Base-by-base conservation (phyloP, 164 flowering plant species). In the Buxus sempervirens region DNA sequence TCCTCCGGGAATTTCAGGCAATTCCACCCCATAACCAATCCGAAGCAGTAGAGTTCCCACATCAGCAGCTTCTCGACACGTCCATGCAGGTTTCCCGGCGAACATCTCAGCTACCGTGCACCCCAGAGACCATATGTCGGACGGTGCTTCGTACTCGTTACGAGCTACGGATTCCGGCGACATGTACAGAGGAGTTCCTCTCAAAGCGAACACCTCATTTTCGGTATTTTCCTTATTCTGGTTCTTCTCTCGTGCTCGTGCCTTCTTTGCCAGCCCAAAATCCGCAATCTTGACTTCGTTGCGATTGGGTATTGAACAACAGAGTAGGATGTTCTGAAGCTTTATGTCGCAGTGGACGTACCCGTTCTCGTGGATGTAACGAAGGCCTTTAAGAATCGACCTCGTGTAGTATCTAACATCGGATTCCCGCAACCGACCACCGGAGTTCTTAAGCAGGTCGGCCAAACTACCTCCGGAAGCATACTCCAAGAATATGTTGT, bases 111-210 rank as follows among this genome's bases (percentile, higher is more conserved):
- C 79, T 24, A 90, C 90, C 9, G 80, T 77, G 45, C 98, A 93
- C 14, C 97, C 98, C 0, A 90, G 76, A 1, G 93, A 91, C 98
- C 98, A 94, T 0, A 94, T 65, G 68, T 94, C 98, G 8, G 80
- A 73, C 66, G 92, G 79, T 10, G 92, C 26, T 28, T 79, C 95
- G 38, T 74, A 72, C 64, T 81, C 87, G 15, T 80, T 79, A 23
- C 75, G 66, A 49, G 74, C 70, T 4, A 86, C 83, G 5, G 82
- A 73, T 65, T 93, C 98, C 65, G 98, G 98, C 53, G 98, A 74
- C 86, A 88, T 81, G 42, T 85, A 86, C 73, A 88, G 51, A 28
- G 96, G 94, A 22, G 98, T 90, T 0, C 98, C 98, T 23, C 92
- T 72, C 65, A 82, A 68, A 63, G 69, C 77, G 16, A 27, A 62